These are phyloP conservation scores for Skeletonema grethae DNA, from an alignment of 108 stramenopile genomes.

Conservation along the genomic window DNA sequence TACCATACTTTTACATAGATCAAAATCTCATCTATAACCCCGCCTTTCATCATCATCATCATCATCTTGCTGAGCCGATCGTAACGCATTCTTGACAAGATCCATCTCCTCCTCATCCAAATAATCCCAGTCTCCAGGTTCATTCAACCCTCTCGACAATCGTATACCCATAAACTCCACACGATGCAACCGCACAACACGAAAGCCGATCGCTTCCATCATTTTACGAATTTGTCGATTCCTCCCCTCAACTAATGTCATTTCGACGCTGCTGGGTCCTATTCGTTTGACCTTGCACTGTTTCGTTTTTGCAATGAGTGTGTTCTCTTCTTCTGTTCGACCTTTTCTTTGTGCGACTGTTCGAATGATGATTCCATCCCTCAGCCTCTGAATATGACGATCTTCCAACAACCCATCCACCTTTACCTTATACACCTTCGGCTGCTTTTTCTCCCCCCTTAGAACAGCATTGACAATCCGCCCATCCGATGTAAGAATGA, in stretches of 20 bases:
- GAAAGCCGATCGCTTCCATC: constrained; percentile 71
- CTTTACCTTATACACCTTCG: constrained; percentile 66
- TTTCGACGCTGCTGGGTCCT: constrained; percentile 31
- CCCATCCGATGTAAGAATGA: constrained; percentile 79
- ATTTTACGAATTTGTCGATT: constrained; percentile 90
- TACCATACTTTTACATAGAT: too few species aligned
- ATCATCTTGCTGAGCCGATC: background rate
- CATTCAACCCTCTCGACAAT: constrained; percentile 23
- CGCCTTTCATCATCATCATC: background rate
- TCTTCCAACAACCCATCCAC: constrained; percentile 53
- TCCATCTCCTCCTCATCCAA: constrained; percentile 56
- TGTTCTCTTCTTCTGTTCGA: constrained; percentile 33
- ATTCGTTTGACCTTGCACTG: constrained; percentile 51
- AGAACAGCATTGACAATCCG: constrained; percentile 73
- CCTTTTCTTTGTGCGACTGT: constrained; percentile 67
- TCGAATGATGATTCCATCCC: constrained; percentile 61
- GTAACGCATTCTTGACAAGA: constrained; percentile 40
- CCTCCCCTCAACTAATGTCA: constrained; percentile 76
- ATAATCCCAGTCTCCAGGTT: constrained; percentile 68
- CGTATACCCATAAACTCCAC: constrained; percentile 58
- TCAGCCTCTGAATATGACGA: constrained; percentile 43
- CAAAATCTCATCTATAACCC: background rate
- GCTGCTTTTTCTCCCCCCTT: constrained; percentile 51
- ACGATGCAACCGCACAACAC: constrained; percentile 45
- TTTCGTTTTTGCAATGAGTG: constrained; percentile 64